Evolutionary conservation across 208 protist species (phyloP), one percentile per base, ranked within the genome.

Genomic region (Trypanosomatidae sp.): DNA sequence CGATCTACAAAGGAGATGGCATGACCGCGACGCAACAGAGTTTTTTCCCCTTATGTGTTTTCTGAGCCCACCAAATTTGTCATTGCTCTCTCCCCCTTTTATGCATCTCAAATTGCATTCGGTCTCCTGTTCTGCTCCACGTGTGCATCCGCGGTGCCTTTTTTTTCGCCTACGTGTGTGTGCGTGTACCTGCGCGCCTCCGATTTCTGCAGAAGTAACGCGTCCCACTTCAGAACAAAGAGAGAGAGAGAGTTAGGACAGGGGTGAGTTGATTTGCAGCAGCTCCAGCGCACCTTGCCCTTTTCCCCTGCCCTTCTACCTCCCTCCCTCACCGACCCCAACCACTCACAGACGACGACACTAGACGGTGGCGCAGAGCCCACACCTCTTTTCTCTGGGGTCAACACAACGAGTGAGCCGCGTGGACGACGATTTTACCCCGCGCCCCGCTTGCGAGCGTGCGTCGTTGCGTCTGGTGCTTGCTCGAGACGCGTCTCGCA

Each of bases 301-400:
- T 19, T 25, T 36, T 68, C 22, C 58, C 30, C 47, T 44, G 44
- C 12, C 46, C 62, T 9, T n/a, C 64, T 56, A 65, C 66, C 22
- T 9, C 30, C 10, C 55, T 36, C 6, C 58, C 33, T 10, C 13
- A 33, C 53, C 5, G 53, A 17, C 58, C 58, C 58, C 9, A 13
- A 13, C 15, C 33, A 56, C 36, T 28, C 22, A 33, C 5, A 66
- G 30, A 25, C 53, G 56, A 76, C 66, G 66, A n/a, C 66, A 10
- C 44, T 15, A 9, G 65, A 44, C 39, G 53, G 22, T 17, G 12
- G 25, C 22, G 22, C 25, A 13, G 53, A 64, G 17, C 17, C 19
- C 8, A 17, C 6, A 64, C 58, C 10, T 62, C 28, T 59, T 59
- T 25, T 59, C 1, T 33, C 53, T 12, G 22, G 50, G 50, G 22